phyloP scores from a whole-genome alignment of 1,139 yeast species.

The Blastobotrys capitulatus region DNA sequence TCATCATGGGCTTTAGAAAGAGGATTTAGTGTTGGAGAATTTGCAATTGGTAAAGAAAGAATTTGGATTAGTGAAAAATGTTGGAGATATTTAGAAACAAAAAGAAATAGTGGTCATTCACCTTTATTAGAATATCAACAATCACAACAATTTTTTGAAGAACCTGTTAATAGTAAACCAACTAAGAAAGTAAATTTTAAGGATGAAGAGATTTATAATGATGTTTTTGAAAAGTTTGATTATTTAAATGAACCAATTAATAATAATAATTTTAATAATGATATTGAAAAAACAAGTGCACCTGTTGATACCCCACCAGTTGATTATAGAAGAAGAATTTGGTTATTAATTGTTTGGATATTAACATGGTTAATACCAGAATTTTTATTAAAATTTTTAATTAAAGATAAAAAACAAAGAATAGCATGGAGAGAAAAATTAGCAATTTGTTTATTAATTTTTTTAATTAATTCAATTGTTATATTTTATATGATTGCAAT shows the following conservation, averaged over 20 bases:
- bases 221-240: not conserved
- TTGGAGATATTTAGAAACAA: slow-evolving; percentile 32
- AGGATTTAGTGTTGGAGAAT: slow-evolving; percentile 29
- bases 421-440: slow-evolving; percentile 37
- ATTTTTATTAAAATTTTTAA: slow-evolving; percentile 24
- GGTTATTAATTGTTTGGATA: slow-evolving; percentile 32
- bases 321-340: slow-evolving; percentile 21
- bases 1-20: slow-evolving; percentile 31
- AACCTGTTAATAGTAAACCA: not conserved
- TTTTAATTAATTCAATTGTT: slow-evolving; percentile 29
- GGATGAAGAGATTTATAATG: not conserved
- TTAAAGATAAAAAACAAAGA: slow-evolving; percentile 32
- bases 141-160: not conserved
- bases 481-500: slow-evolving; percentile 36
- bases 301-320: slow-evolving; percentile 4
- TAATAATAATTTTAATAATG: not conserved
- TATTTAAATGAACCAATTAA: not conserved
- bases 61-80: slow-evolving; percentile 33
- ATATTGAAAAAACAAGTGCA: not conserved
- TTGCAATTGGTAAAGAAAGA: slow-evolving; percentile 30
- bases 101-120: slow-evolving; percentile 12
- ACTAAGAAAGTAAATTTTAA: not conserved
- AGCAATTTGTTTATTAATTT: slow-evolving; percentile 30
- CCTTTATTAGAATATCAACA: not conserved
- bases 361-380: slow-evolving; percentile 35